Base-by-base conservation (phyloP, 176 grass and related monocot genomes). In the Aegilops speltoides region DNA sequence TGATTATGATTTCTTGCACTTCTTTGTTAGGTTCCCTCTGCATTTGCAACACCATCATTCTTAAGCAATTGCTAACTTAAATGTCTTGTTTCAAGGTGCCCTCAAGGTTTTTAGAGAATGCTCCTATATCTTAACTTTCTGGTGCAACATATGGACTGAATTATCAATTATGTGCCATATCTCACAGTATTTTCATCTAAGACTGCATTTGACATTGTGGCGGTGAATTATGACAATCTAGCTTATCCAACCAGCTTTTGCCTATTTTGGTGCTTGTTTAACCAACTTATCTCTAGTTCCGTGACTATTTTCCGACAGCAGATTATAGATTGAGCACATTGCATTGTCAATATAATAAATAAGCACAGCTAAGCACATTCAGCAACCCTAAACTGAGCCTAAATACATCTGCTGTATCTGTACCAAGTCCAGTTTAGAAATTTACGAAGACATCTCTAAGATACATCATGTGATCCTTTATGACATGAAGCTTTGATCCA, bases 1-100 rank as follows among this genome's bases (percentile, higher is more conserved):
- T 78, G 59, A 61, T 3, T 83, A 73, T 84, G 3, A 57, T 69
- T 73, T 79, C n/a, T 82, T 86, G 46, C 79, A 82, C 81, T 86
- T 78, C 37, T 82, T 67, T 83, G 28, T 65, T 28, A 76, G 12
- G 56, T 48, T 32, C 32, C 56, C 12, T 34, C 28, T 52, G 22
- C 76, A 46, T 60, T 56, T 79, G 57, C 73, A 87, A 79, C 60
- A 43, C 59, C 22, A 24, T 76, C 31, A 32, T 45, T 19, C 3
- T 74, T 13, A 60, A 60, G 62, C 41, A 66, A 71, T 56, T 45
- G 19, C 68, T 41, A 28, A 63, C 52, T 23, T 70, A 79, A 86
- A 25, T 83, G 14, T 61, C 15, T 22, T 73, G 60, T 56, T 83
- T 84, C 38, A 34, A 83, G n/a, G 73, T 57, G 46, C 28, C 74